Percentiles rank a stretch among this genome's conserved stretches.
phyloP scores from a whole-genome alignment of 805 yeast genomes.

The Wickerhamomyces xylosicus region DNA sequence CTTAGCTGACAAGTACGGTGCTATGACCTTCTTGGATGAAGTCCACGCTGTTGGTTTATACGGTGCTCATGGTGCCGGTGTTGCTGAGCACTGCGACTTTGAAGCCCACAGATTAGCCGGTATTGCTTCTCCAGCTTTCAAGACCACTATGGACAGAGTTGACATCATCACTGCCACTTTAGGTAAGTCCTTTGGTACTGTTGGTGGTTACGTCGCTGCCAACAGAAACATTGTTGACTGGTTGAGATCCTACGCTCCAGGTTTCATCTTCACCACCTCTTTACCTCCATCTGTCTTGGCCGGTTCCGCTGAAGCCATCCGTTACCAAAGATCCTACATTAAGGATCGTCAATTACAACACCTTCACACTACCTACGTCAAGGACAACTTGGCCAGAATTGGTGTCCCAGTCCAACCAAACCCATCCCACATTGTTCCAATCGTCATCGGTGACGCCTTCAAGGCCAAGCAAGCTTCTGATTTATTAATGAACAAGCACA shows the following conservation, averaged over 20 bases:
- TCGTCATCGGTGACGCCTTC: conserved; percentile 88
- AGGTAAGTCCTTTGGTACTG: conserved; percentile 94
- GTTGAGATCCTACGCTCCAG: conserved; percentile 94
- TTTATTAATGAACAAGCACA: conserved; percentile 69
- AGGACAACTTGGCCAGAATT: conserved; percentile 49
- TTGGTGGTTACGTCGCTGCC: conserved; percentile 97
- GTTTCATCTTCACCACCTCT: conserved; percentile 93
- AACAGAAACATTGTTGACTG: conserved; percentile 78
- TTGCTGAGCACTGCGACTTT: conserved; percentile 92
- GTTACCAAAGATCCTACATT: conserved; percentile 71
- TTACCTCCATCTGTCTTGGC: conserved; percentile 98
- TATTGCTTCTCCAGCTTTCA: conserved; percentile 36
- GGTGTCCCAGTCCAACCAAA: conserved; percentile 96
- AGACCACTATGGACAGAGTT: conserved; percentile 76
- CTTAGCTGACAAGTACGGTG: conserved; percentile 95
- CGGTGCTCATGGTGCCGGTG: conserved; percentile 99
- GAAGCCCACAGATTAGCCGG: conserved; percentile 69
- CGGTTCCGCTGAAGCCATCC: conserved; percentile 81
- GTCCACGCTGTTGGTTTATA: conserved; percentile 99
- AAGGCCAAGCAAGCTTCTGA: conserved; percentile 90
- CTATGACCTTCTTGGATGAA: conserved; percentile 92
- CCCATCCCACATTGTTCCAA: conserved; percentile 95
- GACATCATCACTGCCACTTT: conserved; percentile 97
- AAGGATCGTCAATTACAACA: conserved; percentile 80
- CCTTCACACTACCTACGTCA: conserved; percentile 75